Conservation (phyloP, 441 rosid genomes). For the Pelargonium citronellum region DNA sequence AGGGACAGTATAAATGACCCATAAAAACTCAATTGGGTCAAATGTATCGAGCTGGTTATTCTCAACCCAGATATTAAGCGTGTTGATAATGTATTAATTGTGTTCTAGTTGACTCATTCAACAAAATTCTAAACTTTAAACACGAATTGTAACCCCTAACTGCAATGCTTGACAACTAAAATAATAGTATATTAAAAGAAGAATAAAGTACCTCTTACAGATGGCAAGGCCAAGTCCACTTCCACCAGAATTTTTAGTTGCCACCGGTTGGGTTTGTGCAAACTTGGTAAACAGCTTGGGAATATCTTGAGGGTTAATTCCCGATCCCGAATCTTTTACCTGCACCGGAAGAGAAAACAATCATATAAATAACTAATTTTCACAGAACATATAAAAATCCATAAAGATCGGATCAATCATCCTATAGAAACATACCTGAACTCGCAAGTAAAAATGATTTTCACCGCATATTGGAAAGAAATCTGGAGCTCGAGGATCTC, state of each 20-base stretch:
- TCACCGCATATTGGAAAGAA: slow-evolving; percentile 56
- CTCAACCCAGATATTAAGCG: too few relatives aligned
- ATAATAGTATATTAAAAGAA: not conserved
- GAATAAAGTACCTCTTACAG: slow-evolving; percentile 67
- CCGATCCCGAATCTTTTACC: slow-evolving; percentile 89
- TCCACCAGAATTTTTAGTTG: slow-evolving; percentile 64
- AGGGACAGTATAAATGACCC: too few relatives aligned
- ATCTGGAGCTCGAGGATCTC: slow-evolving; percentile 61
- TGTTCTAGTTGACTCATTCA: not conserved
- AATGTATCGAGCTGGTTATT: too few relatives aligned
- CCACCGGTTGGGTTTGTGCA: slow-evolving; percentile 66
- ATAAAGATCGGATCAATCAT: slow-evolving; percentile 5
- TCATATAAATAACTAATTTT: slow-evolving; percentile 15
- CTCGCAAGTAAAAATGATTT: slow-evolving; percentile 70
- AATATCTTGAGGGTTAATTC: slow-evolving; percentile 77
- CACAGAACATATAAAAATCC: not conserved
- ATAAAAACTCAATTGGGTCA: too few relatives aligned
- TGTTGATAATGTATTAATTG: too few relatives aligned
- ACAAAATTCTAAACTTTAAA: not conserved
- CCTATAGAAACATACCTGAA: slow-evolving; percentile 56
- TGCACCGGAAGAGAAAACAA: slow-evolving; percentile 26
- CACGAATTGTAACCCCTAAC: not conserved
- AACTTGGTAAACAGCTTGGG: slow-evolving; percentile 84
- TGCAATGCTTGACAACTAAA: not conserved
- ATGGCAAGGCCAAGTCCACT: slow-evolving; percentile 99